A percentile compares a stretch with the other conserved stretches of the same genome.
These are phyloP conservation scores for Lactarius deliciosus DNA, from an alignment of 768 basidiomycete species.

Conservation along the genomic window DNA sequence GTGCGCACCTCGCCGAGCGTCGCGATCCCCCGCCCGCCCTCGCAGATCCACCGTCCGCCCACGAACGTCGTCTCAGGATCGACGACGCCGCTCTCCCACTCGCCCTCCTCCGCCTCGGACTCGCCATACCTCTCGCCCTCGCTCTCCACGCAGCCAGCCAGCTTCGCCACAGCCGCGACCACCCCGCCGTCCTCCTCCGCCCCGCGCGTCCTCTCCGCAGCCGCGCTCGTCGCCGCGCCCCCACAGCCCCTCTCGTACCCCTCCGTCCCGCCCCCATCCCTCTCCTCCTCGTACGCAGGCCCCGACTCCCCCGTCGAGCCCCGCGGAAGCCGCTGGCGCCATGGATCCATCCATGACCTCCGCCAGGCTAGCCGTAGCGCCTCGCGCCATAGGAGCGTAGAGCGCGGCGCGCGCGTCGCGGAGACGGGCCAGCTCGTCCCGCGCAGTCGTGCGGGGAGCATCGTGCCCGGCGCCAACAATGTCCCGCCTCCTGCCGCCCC, in stretches of 20 bases:
- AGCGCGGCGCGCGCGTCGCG: conserved; percentile 64
- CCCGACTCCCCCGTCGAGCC: conserved; percentile 34
- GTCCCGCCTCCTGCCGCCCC: not conserved
- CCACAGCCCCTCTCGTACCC: conserved; percentile 65
- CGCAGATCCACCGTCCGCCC: conserved; percentile 62
- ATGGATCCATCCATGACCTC: conserved; percentile 33
- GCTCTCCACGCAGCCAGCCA: conserved; percentile 52
- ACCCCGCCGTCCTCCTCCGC: conserved; percentile 69
- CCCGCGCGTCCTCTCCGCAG: conserved; percentile 45
- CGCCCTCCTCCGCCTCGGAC: conserved; percentile 51
- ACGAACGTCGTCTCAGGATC: conserved; percentile 47
- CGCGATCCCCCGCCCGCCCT: conserved; percentile 72
- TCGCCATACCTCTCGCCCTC: conserved; percentile 58
- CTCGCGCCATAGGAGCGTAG: conserved; percentile 58
- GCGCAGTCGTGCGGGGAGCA: conserved; percentile 30
- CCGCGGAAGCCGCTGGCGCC: conserved; percentile 36
- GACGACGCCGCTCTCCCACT: conserved; percentile 65
- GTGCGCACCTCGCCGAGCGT: conserved; percentile 49
- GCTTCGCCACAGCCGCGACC: conserved; percentile 63
- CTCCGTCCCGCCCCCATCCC: conserved; percentile 77
- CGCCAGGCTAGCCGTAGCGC: conserved; percentile 40
- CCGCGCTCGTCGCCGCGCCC: conserved; percentile 33
- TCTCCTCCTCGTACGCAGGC: conserved; percentile 55
- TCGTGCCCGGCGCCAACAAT: conserved; percentile 13
- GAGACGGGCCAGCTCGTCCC: conserved; percentile 62